Evolutionary conservation across 2,329 filamentous ascomycete genomes (phyloP), one percentile per base, ranked within the genome.

Genomic region (Colletotrichum sp.): DNA sequence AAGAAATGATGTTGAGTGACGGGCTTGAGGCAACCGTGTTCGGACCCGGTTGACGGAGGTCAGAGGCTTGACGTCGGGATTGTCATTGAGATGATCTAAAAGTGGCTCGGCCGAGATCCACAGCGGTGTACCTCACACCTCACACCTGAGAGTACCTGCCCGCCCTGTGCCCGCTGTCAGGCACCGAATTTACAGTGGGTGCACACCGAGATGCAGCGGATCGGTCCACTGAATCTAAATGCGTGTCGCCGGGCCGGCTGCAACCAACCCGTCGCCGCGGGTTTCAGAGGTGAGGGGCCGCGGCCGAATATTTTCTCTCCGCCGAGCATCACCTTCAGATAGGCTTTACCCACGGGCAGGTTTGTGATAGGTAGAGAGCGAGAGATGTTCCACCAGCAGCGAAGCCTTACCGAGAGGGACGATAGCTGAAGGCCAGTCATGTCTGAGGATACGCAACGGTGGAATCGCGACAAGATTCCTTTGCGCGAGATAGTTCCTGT

Each of bases 1-100:
- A 36, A 28, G 18, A 24, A 13, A 62, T 32, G 55, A 21, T 52
- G 36, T 18, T 32, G 66, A 44, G n/a, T 36, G 30, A 24, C 49
- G 30, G 16, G 15, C 21, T 65, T 65, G 71, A 65, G 67, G 71
- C 67, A 59, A 74, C 68, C 12, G 72, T 75, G 72, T 71, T 44
- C 30, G 21, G 59, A 49, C 44, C 44, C n/a, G 44, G 15, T 32
- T 32, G 59, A 24, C 52, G 68, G 64, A 62, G 24, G 3, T 62
- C 5, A 36, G n/a, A 63, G 44, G n/a, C 44, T 57, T 49, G 66
- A 44, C 66, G 6, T 57, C 57, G 57, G 30, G 57, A 34, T 30
- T 39, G 28, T 62, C 24, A 24, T 13, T 24, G 13, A 62, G 64
- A 67, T 57, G 72, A 52, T 52, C 16, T 39, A 21, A 52, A 52